Evolutionary conservation across 306 rosid species (phyloP).

Genomic region (Prinsepia uniflora): DNA sequence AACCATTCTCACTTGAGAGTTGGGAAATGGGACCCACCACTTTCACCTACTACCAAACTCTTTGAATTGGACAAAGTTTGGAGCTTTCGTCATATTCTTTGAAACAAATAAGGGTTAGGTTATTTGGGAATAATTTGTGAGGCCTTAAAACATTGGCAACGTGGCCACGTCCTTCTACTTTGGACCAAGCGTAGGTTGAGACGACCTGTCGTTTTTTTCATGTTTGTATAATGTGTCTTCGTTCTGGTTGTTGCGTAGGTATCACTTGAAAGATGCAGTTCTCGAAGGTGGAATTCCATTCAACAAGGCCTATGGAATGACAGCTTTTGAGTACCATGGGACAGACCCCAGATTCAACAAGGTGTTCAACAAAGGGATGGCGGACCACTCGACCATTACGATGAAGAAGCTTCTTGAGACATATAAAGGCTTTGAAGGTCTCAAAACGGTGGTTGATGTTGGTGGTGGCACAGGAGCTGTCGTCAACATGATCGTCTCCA

Average conservation of each 20-base stretch:
- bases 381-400: constrained; percentile 76
- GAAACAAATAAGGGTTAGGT: no score
- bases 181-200: no score
- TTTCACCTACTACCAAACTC: background rate
- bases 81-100: no score
- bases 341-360: constrained; percentile 84
- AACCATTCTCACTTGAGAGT: background rate
- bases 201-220: background rate
- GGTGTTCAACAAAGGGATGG: constrained; percentile 86
- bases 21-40: background rate
- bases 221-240: background rate
- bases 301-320: constrained; percentile 90
- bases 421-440: constrained; percentile 79
- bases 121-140: no score
- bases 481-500: constrained; percentile 62
- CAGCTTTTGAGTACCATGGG: constrained; percentile 81
- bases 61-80: no score
- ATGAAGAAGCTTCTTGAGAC: constrained; percentile 74
- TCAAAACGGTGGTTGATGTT: constrained; percentile 69
- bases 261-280: constrained; percentile 76
- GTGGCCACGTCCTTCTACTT: no score
- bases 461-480: constrained; percentile 93
- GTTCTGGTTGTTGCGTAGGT: constrained; percentile 38
- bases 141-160: no score
- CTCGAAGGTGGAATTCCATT: constrained; percentile 93